Evolutionary conservation across 768 basidiomycete genomes (phyloP).

Genomic region (Leccinellum albellum): DNA sequence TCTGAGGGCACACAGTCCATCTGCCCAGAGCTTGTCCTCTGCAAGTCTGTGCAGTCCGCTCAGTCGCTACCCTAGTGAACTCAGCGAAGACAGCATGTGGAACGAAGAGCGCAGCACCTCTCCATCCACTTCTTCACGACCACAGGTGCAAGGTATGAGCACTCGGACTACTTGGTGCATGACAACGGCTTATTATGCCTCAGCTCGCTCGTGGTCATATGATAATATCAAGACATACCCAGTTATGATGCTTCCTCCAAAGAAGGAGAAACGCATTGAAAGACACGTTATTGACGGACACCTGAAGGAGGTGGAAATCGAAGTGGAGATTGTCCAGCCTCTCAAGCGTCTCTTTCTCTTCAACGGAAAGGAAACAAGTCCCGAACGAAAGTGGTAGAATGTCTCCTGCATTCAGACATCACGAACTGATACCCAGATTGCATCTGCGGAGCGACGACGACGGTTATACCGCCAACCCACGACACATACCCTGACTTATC

Average conservation of each 20-base stretch:
- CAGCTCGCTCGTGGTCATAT: slow-evolving; percentile 74
- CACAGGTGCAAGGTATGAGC: slow-evolving; percentile 51
- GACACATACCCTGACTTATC: slow-evolving; percentile 38
- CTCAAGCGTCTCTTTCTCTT: slow-evolving; percentile 71
- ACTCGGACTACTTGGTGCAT: background rate
- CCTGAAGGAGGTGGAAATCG: slow-evolving; percentile 48
- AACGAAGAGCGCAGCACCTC: slow-evolving; percentile 23
- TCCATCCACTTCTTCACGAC: slow-evolving; percentile 32
- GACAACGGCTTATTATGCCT: slow-evolving; percentile 4
- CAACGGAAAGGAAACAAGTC: slow-evolving; percentile 40
- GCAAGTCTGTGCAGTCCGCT: slow-evolving; percentile 35
- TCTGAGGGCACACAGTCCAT: slow-evolving; percentile 28
- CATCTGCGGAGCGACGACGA: slow-evolving; percentile 25
- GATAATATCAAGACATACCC: slow-evolving; percentile 70
- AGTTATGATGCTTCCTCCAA: slow-evolving; percentile 45
- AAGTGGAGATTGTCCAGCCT: slow-evolving; percentile 52
- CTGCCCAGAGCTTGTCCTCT: slow-evolving; percentile 32
- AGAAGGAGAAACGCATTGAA: slow-evolving; percentile 51
- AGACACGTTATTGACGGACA: slow-evolving; percentile 47
- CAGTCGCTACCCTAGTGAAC: slow-evolving; percentile 39
- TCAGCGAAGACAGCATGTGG: slow-evolving; percentile 35
- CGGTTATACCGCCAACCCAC: slow-evolving; percentile 31
- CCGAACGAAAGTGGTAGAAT: slow-evolving; percentile 27
- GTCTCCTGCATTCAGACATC: slow-evolving; percentile 9
- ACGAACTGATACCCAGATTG: slow-evolving; percentile 30